phyloP scores from a whole-genome alignment of 2,329 filamentous ascomycete genomes.

The Dactylellina parvicollis region DNA sequence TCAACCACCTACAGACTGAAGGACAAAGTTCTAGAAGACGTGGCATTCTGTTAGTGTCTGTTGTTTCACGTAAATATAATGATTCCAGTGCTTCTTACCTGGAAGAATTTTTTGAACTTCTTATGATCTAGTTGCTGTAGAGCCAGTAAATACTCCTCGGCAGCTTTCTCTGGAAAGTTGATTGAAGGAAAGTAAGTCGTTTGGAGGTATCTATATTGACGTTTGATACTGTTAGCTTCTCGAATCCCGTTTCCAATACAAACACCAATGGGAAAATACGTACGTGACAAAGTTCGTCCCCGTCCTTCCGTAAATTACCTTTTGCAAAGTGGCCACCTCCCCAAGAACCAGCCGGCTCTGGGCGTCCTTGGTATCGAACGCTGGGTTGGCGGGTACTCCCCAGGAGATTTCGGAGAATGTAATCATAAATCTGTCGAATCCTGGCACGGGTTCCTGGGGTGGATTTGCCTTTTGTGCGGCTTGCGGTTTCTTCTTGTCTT shows the following conservation, averaged over 20 bases:
- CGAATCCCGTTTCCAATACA: not conserved
- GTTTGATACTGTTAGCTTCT: not conserved
- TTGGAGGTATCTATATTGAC: constrained; percentile 54
- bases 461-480: constrained; percentile 64
- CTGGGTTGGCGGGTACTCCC: constrained; percentile 81
- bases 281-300: constrained; percentile 76
- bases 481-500: constrained; percentile 60
- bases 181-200: constrained; percentile 57
- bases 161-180: constrained; percentile 55
- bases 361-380: constrained; percentile 85
- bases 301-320: constrained; percentile 88
- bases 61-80: no score
- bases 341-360: constrained; percentile 87
- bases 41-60: no score
- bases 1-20: constrained; percentile 44
- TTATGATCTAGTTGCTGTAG: constrained; percentile 55
- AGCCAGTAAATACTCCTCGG: constrained; percentile 56
- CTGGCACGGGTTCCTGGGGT: constrained; percentile 71
- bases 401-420: constrained; percentile 90
- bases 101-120: constrained; percentile 57
- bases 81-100: constrained; percentile 54
- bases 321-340: constrained; percentile 87
- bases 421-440: constrained; percentile 89
- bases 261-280: not conserved
- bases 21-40: constrained; percentile 43